These are phyloP conservation scores for Myotisia sp. DNA, from an alignment of 2,329 filamentous ascomycete species.

Conservation along the genomic window DNA sequence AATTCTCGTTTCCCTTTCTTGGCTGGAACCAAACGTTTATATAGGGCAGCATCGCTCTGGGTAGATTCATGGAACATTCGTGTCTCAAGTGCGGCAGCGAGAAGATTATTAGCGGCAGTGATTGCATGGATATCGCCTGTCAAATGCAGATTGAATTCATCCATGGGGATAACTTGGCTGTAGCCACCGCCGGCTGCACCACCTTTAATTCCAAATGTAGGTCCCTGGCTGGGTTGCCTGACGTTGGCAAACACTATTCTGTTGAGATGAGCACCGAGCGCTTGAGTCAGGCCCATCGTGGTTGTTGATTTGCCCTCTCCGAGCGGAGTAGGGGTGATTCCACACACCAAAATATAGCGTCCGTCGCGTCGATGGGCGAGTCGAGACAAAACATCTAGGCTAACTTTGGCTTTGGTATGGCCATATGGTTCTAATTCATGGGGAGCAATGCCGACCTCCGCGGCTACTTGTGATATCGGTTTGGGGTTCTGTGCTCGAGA, in stretches of 20 bases:
- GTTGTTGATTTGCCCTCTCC: constrained; percentile 98
- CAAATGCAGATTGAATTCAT: constrained; percentile 96
- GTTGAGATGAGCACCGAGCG: constrained; percentile 74
- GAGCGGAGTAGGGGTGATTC: constrained; percentile 90
- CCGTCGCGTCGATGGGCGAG: constrained; percentile 78
- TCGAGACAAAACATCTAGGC: constrained; percentile 65
- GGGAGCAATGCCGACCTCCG: constrained; percentile 74
- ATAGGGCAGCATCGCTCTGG: constrained; percentile 79
- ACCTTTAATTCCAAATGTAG: constrained; percentile 97
- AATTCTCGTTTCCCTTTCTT: constrained; percentile 88
- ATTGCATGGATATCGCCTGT: constrained; percentile 98
- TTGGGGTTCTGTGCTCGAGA: constrained; percentile 86
- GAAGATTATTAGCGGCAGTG: constrained; percentile 88
- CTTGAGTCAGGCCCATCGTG: constrained; percentile 88
- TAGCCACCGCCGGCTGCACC: constrained; percentile 94
- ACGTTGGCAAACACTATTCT: constrained; percentile 92
- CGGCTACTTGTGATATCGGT: constrained; percentile 67
- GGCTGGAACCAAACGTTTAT: constrained; percentile 68
- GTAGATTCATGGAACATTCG: constrained; percentile 97
- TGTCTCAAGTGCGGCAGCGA: constrained; percentile 92
- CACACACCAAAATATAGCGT: constrained; percentile 81
- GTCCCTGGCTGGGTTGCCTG: constrained; percentile 88
- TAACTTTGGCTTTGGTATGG: constrained; percentile 90
- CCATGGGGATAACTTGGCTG: constrained; percentile 98
- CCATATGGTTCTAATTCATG: constrained; percentile 91